Percentiles rank a stretch among this genome's conserved stretches.
Evolutionary conservation across 2,329 filamentous ascomycete species (phyloP).

Genomic region (Penicillium sp.): DNA sequence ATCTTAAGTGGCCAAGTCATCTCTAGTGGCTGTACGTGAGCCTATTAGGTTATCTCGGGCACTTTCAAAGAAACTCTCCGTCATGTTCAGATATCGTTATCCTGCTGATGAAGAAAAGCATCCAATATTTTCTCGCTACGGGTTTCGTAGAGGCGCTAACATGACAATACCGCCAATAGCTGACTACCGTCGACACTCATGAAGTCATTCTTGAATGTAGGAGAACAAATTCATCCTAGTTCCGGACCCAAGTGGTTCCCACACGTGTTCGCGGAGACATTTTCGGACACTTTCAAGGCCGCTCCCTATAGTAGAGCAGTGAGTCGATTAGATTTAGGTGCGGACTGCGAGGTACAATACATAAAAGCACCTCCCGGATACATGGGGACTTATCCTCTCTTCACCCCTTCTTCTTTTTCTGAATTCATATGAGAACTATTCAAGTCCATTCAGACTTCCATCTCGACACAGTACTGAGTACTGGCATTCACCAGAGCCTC

Average conservation of each 20-base stretch:
- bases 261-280: slow-evolving; percentile 17
- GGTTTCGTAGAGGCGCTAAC: neutral
- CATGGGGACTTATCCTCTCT: neutral
- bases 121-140: neutral
- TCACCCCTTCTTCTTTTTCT: neutral
- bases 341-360: neutral
- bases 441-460: neutral
- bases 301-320: neutral
- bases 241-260: no score
- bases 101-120: neutral
- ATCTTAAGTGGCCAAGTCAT: neutral
- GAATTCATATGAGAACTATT: neutral
- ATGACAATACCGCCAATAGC: neutral
- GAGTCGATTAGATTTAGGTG: neutral
- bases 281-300: slow-evolving; percentile 19
- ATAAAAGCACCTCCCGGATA: neutral
- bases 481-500: neutral
- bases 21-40: neutral
- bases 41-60: neutral
- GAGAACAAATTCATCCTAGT: no score
- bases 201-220: neutral
- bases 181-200: neutral
- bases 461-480: neutral
- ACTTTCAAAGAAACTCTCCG: neutral
- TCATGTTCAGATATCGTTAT: neutral